Evolutionary conservation across 257 asterid species (phyloP).

Genomic region (Solanum medicagineum): DNA sequence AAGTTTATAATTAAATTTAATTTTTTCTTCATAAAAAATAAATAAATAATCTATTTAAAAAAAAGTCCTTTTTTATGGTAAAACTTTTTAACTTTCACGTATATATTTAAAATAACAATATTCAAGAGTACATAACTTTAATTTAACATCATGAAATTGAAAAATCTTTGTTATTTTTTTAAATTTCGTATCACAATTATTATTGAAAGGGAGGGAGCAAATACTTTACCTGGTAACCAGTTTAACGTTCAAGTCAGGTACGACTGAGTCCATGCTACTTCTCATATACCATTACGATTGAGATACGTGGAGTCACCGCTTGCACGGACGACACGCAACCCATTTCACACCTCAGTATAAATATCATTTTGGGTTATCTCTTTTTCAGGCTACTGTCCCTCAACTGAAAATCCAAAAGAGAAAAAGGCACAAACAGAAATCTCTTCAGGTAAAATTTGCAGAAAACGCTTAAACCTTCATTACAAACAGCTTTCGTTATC

Average conservation of each 20-base stretch:
- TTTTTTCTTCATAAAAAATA: too few relatives aligned
- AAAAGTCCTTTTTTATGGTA: too few relatives aligned
- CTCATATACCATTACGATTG: not conserved
- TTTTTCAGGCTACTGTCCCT: not conserved
- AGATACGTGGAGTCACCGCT: not conserved
- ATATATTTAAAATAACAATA: too few relatives aligned
- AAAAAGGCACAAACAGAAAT: not conserved
- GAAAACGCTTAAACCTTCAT: not conserved
- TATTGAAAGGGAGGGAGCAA: too few relatives aligned
- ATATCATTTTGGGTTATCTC: not conserved
- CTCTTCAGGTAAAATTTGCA: not conserved
- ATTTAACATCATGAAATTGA: too few relatives aligned
- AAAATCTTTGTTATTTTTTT: too few relatives aligned
- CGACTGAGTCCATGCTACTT: not conserved
- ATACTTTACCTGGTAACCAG: not conserved
- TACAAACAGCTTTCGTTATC: not conserved
- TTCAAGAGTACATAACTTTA: too few relatives aligned
- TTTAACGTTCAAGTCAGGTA: not conserved
- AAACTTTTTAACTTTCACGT: too few relatives aligned
- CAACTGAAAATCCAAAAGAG: not conserved
- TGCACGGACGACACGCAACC: not conserved
- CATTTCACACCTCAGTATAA: not conserved
- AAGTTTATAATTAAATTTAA: too few relatives aligned
- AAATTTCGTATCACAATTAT: too few relatives aligned
- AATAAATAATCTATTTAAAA: too few relatives aligned